These are phyloP conservation scores for Drosera capensis DNA, from an alignment of 148 eudicot species.

Conservation along the genomic window DNA sequence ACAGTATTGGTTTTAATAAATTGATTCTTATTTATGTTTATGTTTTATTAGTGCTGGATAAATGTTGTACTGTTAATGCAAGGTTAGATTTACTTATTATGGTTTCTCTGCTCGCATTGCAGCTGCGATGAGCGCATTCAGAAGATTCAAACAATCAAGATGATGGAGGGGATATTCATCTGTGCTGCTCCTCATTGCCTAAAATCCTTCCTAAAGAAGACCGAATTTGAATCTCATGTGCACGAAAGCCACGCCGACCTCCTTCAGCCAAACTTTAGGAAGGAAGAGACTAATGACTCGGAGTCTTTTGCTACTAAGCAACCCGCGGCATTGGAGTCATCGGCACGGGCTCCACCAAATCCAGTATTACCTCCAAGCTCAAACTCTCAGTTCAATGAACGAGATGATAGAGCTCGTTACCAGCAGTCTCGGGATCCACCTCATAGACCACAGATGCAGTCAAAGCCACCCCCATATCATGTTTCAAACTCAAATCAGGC, in stretches of 20 bases:
- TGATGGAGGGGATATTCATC: conserved; percentile 80
- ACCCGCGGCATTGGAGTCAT: conserved; percentile 51
- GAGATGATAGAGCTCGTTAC: conserved; percentile 39
- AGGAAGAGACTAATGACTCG: conserved; percentile 44
- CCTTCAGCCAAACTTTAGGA: conserved; percentile 38
- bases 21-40: not conserved
- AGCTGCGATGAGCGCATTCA: conserved; percentile 93
- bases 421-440: conserved; percentile 42
- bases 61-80: too few relatives aligned
- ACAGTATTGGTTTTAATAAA: too few relatives aligned
- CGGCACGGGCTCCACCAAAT: conserved; percentile 50
- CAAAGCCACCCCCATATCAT: conserved; percentile 27
- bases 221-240: conserved; percentile 70
- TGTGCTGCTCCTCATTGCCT: conserved; percentile 95
- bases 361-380: conserved; percentile 34
- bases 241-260: conserved; percentile 44
- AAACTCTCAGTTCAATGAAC: conserved; percentile 33
- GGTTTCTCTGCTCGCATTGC: conserved; percentile 9
- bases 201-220: conserved; percentile 67
- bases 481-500: conserved; percentile 25
- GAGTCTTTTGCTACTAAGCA: conserved; percentile 42
- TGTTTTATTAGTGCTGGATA: not conserved
- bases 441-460: conserved; percentile 42
- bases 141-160: conserved; percentile 82
- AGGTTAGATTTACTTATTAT: conserved; percentile 1